phyloP scores from a whole-genome alignment of 345 rosid genomes.

The Eucalyptus albens region DNA sequence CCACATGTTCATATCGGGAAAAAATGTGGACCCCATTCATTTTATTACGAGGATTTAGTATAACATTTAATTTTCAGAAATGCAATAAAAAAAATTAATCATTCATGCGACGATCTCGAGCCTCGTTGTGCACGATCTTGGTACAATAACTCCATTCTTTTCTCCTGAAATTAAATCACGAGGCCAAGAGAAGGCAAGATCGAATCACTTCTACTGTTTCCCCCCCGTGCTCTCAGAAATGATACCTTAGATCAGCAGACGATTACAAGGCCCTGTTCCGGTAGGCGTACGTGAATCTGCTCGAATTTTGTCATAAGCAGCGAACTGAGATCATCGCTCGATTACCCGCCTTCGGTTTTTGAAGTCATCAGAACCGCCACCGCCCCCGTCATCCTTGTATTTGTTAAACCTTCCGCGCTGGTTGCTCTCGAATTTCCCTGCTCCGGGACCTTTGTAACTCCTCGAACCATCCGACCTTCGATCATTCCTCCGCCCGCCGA shows the following conservation, averaged over 20 bases:
- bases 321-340: conserved; percentile 17
- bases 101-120: not conserved
- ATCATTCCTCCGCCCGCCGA: conserved; percentile 1
- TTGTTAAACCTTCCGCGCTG: not conserved
- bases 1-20: rapidly evolving
- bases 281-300: not conserved
- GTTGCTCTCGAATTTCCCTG: not conserved
- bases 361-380: conserved; percentile 7
- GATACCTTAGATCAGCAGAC: not conserved
- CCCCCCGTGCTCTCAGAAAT: not conserved
- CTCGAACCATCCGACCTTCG: conserved; percentile 16
- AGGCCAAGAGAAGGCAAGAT: not conserved
- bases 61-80: not conserved
- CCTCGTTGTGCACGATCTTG: not conserved
- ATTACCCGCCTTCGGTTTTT: conserved; percentile 44
- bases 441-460: conserved; percentile 8
- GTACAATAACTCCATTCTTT: not conserved
- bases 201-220: not conserved
- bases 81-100: not conserved
- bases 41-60: not conserved
- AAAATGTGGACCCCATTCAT: not conserved
- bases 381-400: not conserved
- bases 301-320: not conserved
- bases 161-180: not conserved
- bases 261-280: not conserved